Evolutionary conservation across 345 rosid genomes (phyloP).

Genomic region (Camelina laxa): DNA sequence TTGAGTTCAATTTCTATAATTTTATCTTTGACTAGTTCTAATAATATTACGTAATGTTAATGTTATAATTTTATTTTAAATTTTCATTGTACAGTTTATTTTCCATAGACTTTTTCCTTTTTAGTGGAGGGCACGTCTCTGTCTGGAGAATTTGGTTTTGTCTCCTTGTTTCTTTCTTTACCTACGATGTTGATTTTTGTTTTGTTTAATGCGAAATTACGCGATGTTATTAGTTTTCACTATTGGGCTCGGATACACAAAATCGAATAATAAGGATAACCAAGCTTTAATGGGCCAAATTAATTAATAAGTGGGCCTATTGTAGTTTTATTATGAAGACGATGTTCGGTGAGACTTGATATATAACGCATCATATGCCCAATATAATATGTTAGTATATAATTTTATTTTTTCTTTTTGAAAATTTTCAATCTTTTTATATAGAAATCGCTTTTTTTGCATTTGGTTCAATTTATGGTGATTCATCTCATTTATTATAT

Average conservation of each 20-base stretch:
- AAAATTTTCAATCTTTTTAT: too few relatives aligned
- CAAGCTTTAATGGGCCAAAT: background rate
- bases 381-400: background rate
- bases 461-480: background rate
- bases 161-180: background rate
- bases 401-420: too few relatives aligned
- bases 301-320: background rate
- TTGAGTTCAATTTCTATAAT: background rate
- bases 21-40: background rate
- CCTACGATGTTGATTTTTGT: background rate
- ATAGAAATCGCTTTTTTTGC: background rate
- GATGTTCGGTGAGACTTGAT: background rate
- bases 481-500: background rate
- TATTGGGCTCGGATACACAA: background rate
- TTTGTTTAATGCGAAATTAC: conserved; percentile 4
- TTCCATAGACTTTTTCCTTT: conserved; percentile 2
- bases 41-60: background rate
- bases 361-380: background rate
- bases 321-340: background rate
- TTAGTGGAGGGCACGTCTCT: conserved; percentile 36
- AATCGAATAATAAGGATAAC: background rate
- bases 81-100: background rate
- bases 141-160: background rate
- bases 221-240: too few relatives aligned
- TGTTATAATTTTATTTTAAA: background rate